Base-by-base conservation (phyloP, 139 green algal genomes). In the Astrephomene gubernaculifera region DNA sequence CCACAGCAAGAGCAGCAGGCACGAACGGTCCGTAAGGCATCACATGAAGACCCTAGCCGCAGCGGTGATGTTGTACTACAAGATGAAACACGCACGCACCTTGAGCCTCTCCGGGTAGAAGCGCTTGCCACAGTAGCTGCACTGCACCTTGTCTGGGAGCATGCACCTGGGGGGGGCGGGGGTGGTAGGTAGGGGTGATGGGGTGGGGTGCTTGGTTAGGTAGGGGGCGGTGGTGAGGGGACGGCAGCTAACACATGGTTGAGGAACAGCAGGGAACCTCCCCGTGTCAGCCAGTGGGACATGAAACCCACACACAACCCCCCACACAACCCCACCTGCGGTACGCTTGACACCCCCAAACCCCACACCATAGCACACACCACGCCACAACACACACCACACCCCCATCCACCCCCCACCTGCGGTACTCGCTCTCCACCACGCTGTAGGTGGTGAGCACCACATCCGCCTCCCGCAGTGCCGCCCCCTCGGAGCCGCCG, bases 391-490 rank as follows among this genome's bases (percentile, higher is more conserved):
- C 12, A 57, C 49, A 57, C 31, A 53, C 67, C 36, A 33, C 52
- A 49, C 27, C 70, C n/a, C n/a, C n/a, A n/a, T n/a, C n/a, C n/a
- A n/a, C 45, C 44, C 29, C 70, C 41, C 29, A 88, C 88, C 82
- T 89, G 54, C 91, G 80, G 88, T 92, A 96, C 83, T 99, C 97
- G 38, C 82, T 92, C 91, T 99, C 97, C 3, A 99, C 75, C 25
- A 94, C 95, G 64, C 79, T 89, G 92, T 98, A 99, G 9, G 97
- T 99, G 22, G 97, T 98, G 29, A 99, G 92, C 76, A 98, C 96
- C 10, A 99, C 92, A 67, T 99, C 96, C 9, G 93, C 94, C 22
- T 86, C 49, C 14, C 85, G 70, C 79, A 98, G 81, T 54, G 89
- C 75, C 54, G 86, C 78, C 17, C 85, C 22, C 81, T 93, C 86